Conservation (phyloP, 140 eudicot genomes). For the Oenanthe javanica region DNA sequence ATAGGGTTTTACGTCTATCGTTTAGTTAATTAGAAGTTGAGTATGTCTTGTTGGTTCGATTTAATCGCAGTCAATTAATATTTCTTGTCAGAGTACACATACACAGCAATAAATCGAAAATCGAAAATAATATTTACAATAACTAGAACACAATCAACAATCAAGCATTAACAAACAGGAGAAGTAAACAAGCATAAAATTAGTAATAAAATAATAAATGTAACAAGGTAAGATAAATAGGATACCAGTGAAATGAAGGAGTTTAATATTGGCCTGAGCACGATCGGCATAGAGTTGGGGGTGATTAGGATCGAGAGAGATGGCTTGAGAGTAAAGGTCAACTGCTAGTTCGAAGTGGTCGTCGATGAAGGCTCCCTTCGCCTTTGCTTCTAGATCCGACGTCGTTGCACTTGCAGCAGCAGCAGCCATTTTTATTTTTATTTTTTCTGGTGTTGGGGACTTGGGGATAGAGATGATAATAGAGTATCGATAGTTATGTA, state of each 20-base stretch:
- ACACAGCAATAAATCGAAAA: background rate
- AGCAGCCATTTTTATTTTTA: too few relatives aligned
- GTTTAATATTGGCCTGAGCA: slow-evolving; percentile 89
- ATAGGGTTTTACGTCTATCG: background rate
- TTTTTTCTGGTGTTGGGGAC: too few relatives aligned
- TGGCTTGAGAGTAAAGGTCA: slow-evolving; percentile 87
- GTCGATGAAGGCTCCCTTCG: slow-evolving; percentile 90
- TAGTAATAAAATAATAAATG: too few relatives aligned
- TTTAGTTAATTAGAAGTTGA: background rate
- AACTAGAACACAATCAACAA: background rate
- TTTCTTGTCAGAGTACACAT: background rate
- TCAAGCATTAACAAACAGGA: background rate
- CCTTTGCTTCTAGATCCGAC: slow-evolving; percentile 64
- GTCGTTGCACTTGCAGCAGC: background rate
- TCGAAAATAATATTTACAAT: background rate
- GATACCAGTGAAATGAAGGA: slow-evolving; percentile 61
- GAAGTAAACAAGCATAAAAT: background rate
- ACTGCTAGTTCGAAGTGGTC: slow-evolving; percentile 94
- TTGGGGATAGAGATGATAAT: too few relatives aligned
- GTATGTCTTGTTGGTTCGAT: too few relatives aligned
- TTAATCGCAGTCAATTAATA: background rate
- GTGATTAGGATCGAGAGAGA: slow-evolving; percentile 43
- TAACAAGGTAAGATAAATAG: too few relatives aligned
- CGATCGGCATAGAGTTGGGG: slow-evolving; percentile 77
- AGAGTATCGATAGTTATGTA: too few relatives aligned